phyloP scores from a whole-genome alignment of 164 flowering plant genomes.

The Nymphaea colorata region DNA sequence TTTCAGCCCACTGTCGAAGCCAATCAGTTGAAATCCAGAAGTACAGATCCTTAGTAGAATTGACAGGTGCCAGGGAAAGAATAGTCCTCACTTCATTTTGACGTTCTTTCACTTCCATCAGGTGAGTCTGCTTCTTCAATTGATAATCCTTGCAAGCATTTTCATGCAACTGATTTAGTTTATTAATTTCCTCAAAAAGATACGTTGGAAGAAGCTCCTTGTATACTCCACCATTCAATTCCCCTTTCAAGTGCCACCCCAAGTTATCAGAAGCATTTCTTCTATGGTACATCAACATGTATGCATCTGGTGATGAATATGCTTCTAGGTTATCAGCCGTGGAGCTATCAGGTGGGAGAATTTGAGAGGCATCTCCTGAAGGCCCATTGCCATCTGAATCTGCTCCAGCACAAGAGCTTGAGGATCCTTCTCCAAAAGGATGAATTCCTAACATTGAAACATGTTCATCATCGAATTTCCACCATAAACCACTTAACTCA shows the following conservation, averaged over 20 bases:
- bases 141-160: constrained; percentile 48
- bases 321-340: constrained; percentile 16
- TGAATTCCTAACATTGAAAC: constrained; percentile 70
- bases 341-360: constrained; percentile 20
- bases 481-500: constrained; percentile 73
- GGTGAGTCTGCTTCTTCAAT: constrained; percentile 38
- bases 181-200: constrained; percentile 46
- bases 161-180: constrained; percentile 34
- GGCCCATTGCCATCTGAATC: constrained; percentile 23
- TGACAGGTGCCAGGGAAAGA: constrained; percentile 79
- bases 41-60: constrained; percentile 46
- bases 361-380: constrained; percentile 12
- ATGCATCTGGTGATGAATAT: constrained; percentile 88
- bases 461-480: constrained; percentile 96
- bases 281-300: constrained; percentile 81
- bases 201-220: constrained; percentile 44
- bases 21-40: constrained; percentile 86
- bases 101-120: constrained; percentile 39
- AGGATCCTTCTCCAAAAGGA: constrained; percentile 71
- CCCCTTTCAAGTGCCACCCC: constrained; percentile 2
- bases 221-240: not conserved
- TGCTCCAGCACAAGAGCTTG: constrained; percentile 17
- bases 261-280: constrained; percentile 15
- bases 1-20: constrained; percentile 96
- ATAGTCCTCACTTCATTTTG: constrained; percentile 72